Percentiles rank a stretch among this genome's conserved stretches.
phyloP scores from a whole-genome alignment of 2,329 filamentous ascomycete genomes.

The Tolypocladium album region DNA sequence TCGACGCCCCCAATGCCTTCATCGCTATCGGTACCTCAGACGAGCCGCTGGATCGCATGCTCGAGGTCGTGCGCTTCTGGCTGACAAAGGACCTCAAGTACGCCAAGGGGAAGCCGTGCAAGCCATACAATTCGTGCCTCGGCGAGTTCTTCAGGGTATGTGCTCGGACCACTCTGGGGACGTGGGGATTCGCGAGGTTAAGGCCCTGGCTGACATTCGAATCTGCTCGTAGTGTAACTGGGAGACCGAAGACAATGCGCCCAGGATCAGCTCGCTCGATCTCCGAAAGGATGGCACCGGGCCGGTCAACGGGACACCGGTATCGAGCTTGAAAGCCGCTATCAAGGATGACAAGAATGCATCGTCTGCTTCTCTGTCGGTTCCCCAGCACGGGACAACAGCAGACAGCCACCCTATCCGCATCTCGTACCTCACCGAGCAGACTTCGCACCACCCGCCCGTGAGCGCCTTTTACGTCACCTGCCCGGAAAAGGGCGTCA shows the following conservation, averaged over 20 bases:
- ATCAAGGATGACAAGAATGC: slow-evolving; percentile 32
- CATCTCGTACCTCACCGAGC: slow-evolving; percentile 91
- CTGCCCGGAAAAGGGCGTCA: slow-evolving; percentile 83
- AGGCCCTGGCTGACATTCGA: not conserved
- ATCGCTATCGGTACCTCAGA: slow-evolving; percentile 76
- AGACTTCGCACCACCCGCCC: slow-evolving; percentile 94
- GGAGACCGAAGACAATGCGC: slow-evolving; percentile 75
- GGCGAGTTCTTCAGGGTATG: slow-evolving; percentile 93
- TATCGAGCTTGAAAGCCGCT: slow-evolving; percentile 34
- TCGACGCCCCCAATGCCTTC: slow-evolving; percentile 91
- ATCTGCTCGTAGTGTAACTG: slow-evolving; percentile 64
- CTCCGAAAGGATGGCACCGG: slow-evolving; percentile 22
- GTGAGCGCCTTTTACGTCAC: slow-evolving; percentile 93
- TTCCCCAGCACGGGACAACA: slow-evolving; percentile 35
- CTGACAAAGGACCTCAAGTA: slow-evolving; percentile 99
- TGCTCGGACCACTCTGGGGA: slow-evolving; percentile 5
- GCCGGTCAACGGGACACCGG: slow-evolving; percentile 28
- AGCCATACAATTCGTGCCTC: slow-evolving; percentile 94
- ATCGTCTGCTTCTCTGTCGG: slow-evolving; percentile 38
- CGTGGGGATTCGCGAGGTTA: not conserved
- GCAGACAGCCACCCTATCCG: slow-evolving; percentile 48
- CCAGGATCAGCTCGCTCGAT: slow-evolving; percentile 45
- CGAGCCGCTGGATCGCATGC: slow-evolving; percentile 84
- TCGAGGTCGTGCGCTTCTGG: slow-evolving; percentile 93
- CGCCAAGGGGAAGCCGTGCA: slow-evolving; percentile 95